Evolutionary conservation across 371 early-diverging fungal genomes (phyloP).

Genomic region (Lichtheimia ornata): DNA sequence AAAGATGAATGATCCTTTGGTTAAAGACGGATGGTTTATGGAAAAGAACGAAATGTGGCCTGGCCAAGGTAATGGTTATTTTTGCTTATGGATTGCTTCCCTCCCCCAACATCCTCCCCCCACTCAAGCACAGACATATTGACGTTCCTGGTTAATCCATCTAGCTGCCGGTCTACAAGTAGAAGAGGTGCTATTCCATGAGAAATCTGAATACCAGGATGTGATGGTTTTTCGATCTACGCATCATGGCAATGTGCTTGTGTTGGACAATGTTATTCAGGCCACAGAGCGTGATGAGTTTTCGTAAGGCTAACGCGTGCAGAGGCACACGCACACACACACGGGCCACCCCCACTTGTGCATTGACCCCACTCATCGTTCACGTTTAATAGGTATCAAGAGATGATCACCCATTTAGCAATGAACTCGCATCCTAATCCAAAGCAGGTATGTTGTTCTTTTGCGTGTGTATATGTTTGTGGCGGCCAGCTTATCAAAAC

Average conservation of each 20-base stretch:
- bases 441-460: constrained; percentile 61
- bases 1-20: constrained; percentile 74
- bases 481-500: neutral
- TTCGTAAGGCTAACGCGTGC: constrained; percentile 59
- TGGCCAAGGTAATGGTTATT: constrained; percentile 77
- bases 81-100: neutral
- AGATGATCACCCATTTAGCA: constrained; percentile 97
- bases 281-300: constrained; percentile 97
- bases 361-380: neutral
- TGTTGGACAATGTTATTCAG: constrained; percentile 97
- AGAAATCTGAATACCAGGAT: constrained; percentile 93
- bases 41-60: constrained; percentile 95
- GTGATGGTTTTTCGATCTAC: constrained; percentile 94
- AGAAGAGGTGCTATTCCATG: constrained; percentile 88
- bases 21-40: constrained; percentile 94
- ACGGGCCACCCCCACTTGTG: neutral
- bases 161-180: constrained; percentile 65
- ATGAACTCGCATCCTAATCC: constrained; percentile 95
- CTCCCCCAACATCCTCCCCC: neutral
- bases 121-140: too few species aligned
- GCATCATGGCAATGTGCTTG: constrained; percentile 94
- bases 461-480: neutral
- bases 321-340: neutral
- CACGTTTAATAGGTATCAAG: constrained; percentile 77
- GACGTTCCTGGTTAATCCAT: neutral